Evolutionary conservation across 2,329 filamentous ascomycete species (phyloP), one percentile per base, ranked within the genome.

Genomic region (Cordyceps javanica): DNA sequence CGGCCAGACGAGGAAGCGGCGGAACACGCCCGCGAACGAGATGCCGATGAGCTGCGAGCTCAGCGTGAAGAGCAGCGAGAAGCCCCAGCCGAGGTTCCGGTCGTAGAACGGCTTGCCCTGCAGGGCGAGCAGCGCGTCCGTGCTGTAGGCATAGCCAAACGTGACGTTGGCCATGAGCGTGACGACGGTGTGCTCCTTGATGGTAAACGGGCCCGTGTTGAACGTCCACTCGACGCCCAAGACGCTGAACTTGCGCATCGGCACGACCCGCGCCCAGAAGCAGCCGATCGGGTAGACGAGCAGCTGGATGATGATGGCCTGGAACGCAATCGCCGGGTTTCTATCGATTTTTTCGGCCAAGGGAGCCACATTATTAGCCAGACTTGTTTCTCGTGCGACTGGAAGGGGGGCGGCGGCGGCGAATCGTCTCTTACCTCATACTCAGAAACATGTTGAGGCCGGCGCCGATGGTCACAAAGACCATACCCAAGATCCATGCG

Each of bases 1-100:
- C 0, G 81, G 83, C 67, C 73, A 78, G n/a, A 82, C 76, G 21
- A 86, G 73, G 67, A 82, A 85, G 25, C 79, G 75, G 28, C 81
- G 74, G 32, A 76, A 75, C 44, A 85, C 67, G 0, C 82, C 82
- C 1, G 83, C 82, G 16, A 86, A 69, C 1, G 82, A 82, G 61
- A 85, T 84, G 5, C 84, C 84, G 49, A 84, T 80, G 62, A 82
- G 73, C 60, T 85, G 79, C 1, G 80, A 83, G 19, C 81, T 82
- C 59, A 86, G 76, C 11, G 75, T 77, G 58, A 86, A 74, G 23
- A 85, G 70, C 2, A 85, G 68, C 63, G 84, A 77, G 65, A 82
- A 85, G 3, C 76, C 76, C 70, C 80, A 83, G 30, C 81, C 76
- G 21, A 80, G 74, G 4, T 72, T 70, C 61, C 79, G 71, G 38